Evolutionary conservation across 805 yeast species (phyloP).

Genomic region (Candida palmyrensis): DNA sequence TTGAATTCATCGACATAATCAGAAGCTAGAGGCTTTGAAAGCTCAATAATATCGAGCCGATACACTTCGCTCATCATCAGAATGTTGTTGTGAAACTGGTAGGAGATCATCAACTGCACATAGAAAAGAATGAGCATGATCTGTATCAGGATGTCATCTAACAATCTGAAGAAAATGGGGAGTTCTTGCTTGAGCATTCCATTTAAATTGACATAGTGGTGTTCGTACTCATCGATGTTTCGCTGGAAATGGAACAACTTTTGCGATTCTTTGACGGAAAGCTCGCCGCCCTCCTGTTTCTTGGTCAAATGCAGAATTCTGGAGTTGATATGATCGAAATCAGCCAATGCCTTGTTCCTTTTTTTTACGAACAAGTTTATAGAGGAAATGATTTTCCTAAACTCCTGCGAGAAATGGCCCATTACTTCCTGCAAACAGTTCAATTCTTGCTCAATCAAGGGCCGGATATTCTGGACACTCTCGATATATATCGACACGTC

Average conservation of each 20-base stretch:
- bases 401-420: too few species aligned
- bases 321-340: too few species aligned
- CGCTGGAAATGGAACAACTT: constrained; percentile 18
- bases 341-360: too few species aligned
- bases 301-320: constrained; percentile 18
- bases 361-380: too few species aligned
- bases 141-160: constrained; percentile 24
- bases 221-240: constrained; percentile 18
- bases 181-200: constrained; percentile 39
- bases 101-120: constrained; percentile 28
- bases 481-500: constrained; percentile 13
- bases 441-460: constrained; percentile 11
- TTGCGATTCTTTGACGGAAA: constrained; percentile 25
- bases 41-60: background rate
- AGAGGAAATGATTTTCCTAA: too few species aligned
- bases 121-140: constrained; percentile 31
- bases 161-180: constrained; percentile 36
- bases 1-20: constrained; percentile 5
- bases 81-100: constrained; percentile 23
- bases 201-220: constrained; percentile 32
- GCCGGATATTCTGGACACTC: constrained; percentile 10
- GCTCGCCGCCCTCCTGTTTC: constrained; percentile 4
- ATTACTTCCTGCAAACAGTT: constrained; percentile 5
- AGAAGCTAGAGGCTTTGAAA: too few species aligned
- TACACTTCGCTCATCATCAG: constrained; percentile 10